Conservation (phyloP, 139 green algal genomes). For the Tetraselmis striata region DNA sequence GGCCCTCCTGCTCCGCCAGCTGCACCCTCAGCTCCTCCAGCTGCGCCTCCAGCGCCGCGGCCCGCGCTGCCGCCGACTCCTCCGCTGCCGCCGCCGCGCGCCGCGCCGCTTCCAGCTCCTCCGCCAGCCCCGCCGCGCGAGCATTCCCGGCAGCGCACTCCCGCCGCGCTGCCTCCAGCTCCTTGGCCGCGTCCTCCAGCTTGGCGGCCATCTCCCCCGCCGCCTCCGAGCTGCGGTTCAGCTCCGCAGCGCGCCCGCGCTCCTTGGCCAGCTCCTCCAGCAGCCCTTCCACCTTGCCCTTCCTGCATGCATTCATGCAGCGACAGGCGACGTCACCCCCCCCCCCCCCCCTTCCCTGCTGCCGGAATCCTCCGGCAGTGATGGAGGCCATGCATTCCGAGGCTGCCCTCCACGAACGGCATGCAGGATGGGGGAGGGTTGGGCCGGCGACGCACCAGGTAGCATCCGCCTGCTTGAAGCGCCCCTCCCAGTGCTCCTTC, state of each 20-base stretch:
- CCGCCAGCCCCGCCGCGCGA: not conserved
- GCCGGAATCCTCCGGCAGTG: not conserved
- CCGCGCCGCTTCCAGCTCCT: not conserved
- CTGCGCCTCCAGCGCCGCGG: not conserved
- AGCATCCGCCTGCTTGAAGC: not conserved
- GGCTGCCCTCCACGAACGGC: too few species aligned
- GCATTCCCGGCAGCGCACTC: not conserved
- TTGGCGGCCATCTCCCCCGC: slow-evolving; percentile 8
- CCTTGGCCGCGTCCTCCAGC: slow-evolving; percentile 13
- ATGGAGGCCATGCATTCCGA: too few species aligned
- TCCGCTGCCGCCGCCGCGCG: too few species aligned
- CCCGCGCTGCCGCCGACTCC: not conserved
- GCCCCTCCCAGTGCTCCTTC: not conserved
- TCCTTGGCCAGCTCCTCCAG: not conserved
- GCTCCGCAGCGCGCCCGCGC: not conserved
- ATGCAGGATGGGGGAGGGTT: too few species aligned
- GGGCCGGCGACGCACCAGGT: not conserved
- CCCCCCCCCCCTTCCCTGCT: not conserved
- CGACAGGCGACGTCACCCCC: too few species aligned
- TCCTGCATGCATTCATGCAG: not conserved
- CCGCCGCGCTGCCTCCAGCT: slow-evolving; percentile 6
- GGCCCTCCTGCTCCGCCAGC: not conserved
- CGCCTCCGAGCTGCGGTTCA: not conserved
- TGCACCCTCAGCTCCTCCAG: not conserved
- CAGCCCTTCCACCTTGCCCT: slow-evolving; percentile 1